Conservation (phyloP, 352 stramenopile species). For the Phytophthora hybrid region DNA sequence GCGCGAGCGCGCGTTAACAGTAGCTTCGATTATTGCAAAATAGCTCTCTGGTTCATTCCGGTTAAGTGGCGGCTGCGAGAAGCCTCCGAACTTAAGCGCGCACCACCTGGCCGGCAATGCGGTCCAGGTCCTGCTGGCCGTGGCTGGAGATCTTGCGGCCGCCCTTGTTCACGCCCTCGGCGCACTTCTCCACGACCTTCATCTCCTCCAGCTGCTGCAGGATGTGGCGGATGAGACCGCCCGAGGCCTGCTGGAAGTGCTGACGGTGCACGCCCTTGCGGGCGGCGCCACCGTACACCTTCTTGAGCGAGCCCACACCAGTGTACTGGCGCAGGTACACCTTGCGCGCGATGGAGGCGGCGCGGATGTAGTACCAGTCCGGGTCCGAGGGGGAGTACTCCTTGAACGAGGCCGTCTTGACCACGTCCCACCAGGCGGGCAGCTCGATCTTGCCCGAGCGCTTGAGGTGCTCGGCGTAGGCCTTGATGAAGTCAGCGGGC, state of each 20-base stretch:
- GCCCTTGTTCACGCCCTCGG: slow-evolving; percentile 92
- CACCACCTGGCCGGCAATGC: slow-evolving; percentile 97
- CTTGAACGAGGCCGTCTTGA: slow-evolving; percentile 99
- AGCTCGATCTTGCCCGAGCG: slow-evolving; percentile 99
- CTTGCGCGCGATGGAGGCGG: slow-evolving; percentile 97
- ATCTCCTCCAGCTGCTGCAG: slow-evolving; percentile 98
- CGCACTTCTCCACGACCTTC: slow-evolving; percentile 98
- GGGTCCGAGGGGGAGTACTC: slow-evolving; percentile 97
- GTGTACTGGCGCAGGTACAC: slow-evolving; percentile 98
- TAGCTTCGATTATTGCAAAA: slow-evolving; percentile 66
- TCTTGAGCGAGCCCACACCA: slow-evolving; percentile 97
- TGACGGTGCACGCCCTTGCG: slow-evolving; percentile 94
- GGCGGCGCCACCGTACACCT: slow-evolving; percentile 97
- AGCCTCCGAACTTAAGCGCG: slow-evolving; percentile 71
- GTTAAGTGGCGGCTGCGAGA: slow-evolving; percentile 36
- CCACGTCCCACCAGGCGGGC: slow-evolving; percentile 97
- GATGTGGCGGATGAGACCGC: slow-evolving; percentile 98
- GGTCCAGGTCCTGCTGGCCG: slow-evolving; percentile 99
- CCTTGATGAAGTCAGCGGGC: slow-evolving; percentile 97
- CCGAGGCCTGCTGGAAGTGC: slow-evolving; percentile 96
- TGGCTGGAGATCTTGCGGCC: slow-evolving; percentile 96
- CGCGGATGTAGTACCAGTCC: slow-evolving; percentile 99
- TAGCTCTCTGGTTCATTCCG: slow-evolving; percentile 56
- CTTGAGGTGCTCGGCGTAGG: slow-evolving; percentile 99
- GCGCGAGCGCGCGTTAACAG: slow-evolving; percentile 21